phyloP scores from a whole-genome alignment of 2,329 filamentous ascomycete genomes.

The Mariannaea elegans region DNA sequence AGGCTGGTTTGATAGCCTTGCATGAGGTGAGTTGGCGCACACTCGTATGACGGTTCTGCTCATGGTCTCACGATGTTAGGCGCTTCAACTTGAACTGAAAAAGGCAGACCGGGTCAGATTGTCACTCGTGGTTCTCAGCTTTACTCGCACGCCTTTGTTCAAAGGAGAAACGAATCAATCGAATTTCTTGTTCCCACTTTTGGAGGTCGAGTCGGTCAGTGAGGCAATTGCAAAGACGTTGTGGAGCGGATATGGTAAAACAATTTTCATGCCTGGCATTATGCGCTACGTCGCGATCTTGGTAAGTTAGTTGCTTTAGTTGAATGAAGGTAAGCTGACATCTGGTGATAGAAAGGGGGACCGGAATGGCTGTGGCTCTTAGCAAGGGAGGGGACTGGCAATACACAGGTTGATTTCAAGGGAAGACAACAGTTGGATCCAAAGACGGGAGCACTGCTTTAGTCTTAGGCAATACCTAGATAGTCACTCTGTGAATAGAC shows the following conservation, averaged over 20 bases:
- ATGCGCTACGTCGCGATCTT: slow-evolving; percentile 38
- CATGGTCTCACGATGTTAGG: slow-evolving; percentile 17
- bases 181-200: slow-evolving; percentile 42
- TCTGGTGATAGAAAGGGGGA: slow-evolving; percentile 21
- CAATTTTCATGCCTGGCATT: slow-evolving; percentile 42
- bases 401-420: slow-evolving; percentile 9
- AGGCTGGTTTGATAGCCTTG: slow-evolving; percentile 46
- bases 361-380: slow-evolving; percentile 32
- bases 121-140: slow-evolving; percentile 43
- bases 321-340: too few relatives aligned
- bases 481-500: too few relatives aligned
- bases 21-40: slow-evolving; percentile 1
- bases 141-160: slow-evolving; percentile 45
- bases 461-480: background rate
- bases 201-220: slow-evolving; percentile 45
- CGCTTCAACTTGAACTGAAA: slow-evolving; percentile 43
- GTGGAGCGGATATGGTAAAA: slow-evolving; percentile 44
- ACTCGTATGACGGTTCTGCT: too few relatives aligned
- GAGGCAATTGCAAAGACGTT: slow-evolving; percentile 41
- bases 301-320: slow-evolving; percentile 34
- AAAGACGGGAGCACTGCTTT: background rate
- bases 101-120: slow-evolving; percentile 41
- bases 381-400: slow-evolving; percentile 19
- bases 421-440: slow-evolving; percentile 10
- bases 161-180: slow-evolving; percentile 36